Evolutionary conservation across 2,329 filamentous ascomycete species (phyloP), one percentile per base, ranked within the genome.

Genomic region (Raffaelea arxii): DNA sequence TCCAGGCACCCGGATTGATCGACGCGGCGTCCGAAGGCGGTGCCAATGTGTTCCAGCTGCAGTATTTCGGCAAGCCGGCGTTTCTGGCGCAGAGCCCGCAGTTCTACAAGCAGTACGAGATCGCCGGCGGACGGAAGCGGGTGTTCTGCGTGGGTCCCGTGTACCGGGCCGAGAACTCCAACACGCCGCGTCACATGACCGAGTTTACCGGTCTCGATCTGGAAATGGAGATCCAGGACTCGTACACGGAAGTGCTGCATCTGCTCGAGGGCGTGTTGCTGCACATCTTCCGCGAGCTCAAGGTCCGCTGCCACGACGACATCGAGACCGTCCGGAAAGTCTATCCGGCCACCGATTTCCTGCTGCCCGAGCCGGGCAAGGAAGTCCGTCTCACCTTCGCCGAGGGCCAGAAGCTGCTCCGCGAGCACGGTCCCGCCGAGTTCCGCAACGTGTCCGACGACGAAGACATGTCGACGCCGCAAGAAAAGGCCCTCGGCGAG

Each of bases 11-110:
- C 10, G 91, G 89, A 63, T 73, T 98, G 38, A 86, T 94, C 46
- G 90, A 84, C 43, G 85, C 91, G 14, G 86, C 92, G 4, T 92
- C 88, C 4, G 92, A 98, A 68, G 91, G 92, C 58, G 92, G 92
- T 54, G 82, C 82, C 55, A 94, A 91, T 61, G 91, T 97, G 36
- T 97, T 98, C 65, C 76, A 83, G 56, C 72, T 97, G 56, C 82
- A 83, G 38, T 97, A 97, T 68, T 97, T 97, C 64, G 86, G 84
- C 55, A 79, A 84, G 59, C 78, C 84, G 54, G 91, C 88, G 1
- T 92, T 72, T 62, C 72, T 92, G 19, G 86, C 86, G 6, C 86
- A 90, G 62, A 84, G 79, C 6, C 87, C 86, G 6, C 86, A 92
- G 60, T 84, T 92, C 56, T 90, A 91, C 68, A 92, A 94, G 72